Evolutionary conservation across 805 yeast genomes (phyloP).

Genomic region (Candida montana): DNA sequence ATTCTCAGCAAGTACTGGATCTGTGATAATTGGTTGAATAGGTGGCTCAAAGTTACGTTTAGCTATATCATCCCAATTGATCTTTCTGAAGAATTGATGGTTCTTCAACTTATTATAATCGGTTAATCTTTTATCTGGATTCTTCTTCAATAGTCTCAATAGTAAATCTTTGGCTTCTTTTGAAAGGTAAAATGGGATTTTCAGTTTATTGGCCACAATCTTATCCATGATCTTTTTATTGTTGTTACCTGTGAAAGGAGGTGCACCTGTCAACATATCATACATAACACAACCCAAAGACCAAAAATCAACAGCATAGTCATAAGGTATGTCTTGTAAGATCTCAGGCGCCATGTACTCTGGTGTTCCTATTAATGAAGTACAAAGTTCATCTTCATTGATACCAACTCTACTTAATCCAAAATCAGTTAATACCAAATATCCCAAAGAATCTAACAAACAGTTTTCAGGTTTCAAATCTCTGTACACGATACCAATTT

Average conservation of each 20-base stretch:
- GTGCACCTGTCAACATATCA: constrained; percentile 79
- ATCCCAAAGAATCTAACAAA: constrained; percentile 89
- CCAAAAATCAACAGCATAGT: constrained; percentile 86
- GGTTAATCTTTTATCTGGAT: constrained; percentile 57
- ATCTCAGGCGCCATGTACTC: constrained; percentile 92
- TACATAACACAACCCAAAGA: constrained; percentile 77
- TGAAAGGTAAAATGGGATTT: constrained; percentile 70
- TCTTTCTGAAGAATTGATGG: constrained; percentile 71
- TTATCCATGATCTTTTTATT: constrained; percentile 73
- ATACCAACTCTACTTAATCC: constrained; percentile 81
- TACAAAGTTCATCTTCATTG: constrained; percentile 58
- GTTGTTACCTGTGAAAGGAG: constrained; percentile 84
- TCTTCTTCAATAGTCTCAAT: constrained; percentile 59
- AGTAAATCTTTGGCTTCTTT: constrained; percentile 76
- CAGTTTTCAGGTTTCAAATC: constrained; percentile 97
- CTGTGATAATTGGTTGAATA: constrained; percentile 73
- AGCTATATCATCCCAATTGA: constrained; percentile 61
- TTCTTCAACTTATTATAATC: constrained; percentile 54
- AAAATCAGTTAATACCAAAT: constrained; percentile 91
- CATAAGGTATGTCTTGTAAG: constrained; percentile 69
- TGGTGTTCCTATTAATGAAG: constrained; percentile 76
- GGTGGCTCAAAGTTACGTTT: constrained; percentile 56
- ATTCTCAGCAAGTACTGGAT: constrained; percentile 80
- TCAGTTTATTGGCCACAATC: constrained; percentile 60
- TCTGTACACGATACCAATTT: constrained; percentile 91